These are phyloP conservation scores for Boletus vermiculosoides DNA, from an alignment of 768 basidiomycete genomes.

Conservation along the genomic window DNA sequence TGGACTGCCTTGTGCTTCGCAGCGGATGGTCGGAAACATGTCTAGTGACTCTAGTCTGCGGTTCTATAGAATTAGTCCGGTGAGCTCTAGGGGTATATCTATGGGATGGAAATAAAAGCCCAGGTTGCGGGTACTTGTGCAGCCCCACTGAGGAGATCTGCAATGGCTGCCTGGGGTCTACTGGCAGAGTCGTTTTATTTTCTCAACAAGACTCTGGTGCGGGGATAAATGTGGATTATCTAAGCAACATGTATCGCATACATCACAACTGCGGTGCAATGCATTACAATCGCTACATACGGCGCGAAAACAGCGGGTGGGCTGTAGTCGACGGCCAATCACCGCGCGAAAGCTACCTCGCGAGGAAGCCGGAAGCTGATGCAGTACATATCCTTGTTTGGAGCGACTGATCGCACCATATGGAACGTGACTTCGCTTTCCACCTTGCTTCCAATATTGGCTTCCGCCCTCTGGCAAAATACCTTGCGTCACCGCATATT, in stretches of 20 bases:
- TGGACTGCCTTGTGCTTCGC: conserved; percentile 45
- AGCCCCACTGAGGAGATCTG: conserved; percentile 13
- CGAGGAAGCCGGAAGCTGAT: conserved; percentile 78
- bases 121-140: conserved; percentile 16
- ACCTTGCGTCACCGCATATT: conserved; percentile 12
- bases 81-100: conserved; percentile 37
- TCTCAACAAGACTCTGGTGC: conserved; percentile 2
- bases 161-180: conserved; percentile 10
- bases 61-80: conserved; percentile 32
- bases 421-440: conserved; percentile 54
- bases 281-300: background rate
- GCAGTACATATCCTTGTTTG: conserved; percentile 98
- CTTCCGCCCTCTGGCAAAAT: conserved; percentile 63
- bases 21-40: conserved; percentile 48
- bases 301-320: background rate
- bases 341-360: conserved; percentile 37
- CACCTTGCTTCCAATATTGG: conserved; percentile 56
- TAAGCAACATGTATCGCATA: conserved; percentile 38
- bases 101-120: conserved; percentile 18
- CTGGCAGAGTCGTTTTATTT: conserved; percentile 6
- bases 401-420: conserved; percentile 89
- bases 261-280: background rate
- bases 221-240: conserved; percentile 36
- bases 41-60: conserved; percentile 8
- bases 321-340: background rate